Percentiles rank a stretch among this genome's conserved stretches.
These are phyloP conservation scores for Pichia gijzeniarum DNA, from an alignment of 805 yeast genomes.

Conservation along the genomic window DNA sequence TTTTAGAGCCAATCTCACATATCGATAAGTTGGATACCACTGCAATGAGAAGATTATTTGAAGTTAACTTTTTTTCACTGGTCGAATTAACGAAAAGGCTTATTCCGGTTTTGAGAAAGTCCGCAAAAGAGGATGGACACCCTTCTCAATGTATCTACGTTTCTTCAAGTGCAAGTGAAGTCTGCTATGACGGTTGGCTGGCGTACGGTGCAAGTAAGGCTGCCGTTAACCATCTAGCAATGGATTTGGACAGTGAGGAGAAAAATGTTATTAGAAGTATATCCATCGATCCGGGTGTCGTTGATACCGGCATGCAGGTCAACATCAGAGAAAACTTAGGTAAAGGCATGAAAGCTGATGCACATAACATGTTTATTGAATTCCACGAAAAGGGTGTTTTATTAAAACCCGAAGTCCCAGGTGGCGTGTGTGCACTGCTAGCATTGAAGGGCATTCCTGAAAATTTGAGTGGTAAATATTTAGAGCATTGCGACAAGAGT, in stretches of 20 bases:
- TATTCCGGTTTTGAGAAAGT: constrained; percentile 37
- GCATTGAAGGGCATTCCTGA: constrained; percentile 53
- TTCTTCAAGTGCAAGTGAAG: constrained; percentile 80
- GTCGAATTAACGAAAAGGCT: constrained; percentile 52
- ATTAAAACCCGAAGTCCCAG: constrained; percentile 68
- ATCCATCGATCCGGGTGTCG: constrained; percentile 91
- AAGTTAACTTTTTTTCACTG: constrained; percentile 73
- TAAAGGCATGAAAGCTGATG: constrained; percentile 52
- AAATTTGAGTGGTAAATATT: constrained; percentile 59
- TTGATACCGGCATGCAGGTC: constrained; percentile 83
- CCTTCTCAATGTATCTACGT: constrained; percentile 45
- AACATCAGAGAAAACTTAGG: constrained; percentile 67
- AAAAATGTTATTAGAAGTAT: constrained; percentile 42
- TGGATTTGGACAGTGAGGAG: constrained; percentile 64
- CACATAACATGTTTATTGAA: constrained; percentile 56
- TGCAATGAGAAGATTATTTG: constrained; percentile 59
- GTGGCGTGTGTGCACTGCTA: constrained; percentile 58
- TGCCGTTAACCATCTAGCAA: constrained; percentile 73
- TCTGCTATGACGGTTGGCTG: constrained; percentile 69
- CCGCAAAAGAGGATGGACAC: constrained; percentile 36
- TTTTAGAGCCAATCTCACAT: constrained; percentile 66
- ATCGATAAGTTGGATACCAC: constrained; percentile 39
- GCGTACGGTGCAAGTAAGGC: constrained; percentile 93
- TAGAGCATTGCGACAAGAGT: constrained; percentile 37
- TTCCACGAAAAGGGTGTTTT: constrained; percentile 54